Conservation (phyloP, 2,329 filamentous ascomycete species). For the Botryotinia calthae region DNA sequence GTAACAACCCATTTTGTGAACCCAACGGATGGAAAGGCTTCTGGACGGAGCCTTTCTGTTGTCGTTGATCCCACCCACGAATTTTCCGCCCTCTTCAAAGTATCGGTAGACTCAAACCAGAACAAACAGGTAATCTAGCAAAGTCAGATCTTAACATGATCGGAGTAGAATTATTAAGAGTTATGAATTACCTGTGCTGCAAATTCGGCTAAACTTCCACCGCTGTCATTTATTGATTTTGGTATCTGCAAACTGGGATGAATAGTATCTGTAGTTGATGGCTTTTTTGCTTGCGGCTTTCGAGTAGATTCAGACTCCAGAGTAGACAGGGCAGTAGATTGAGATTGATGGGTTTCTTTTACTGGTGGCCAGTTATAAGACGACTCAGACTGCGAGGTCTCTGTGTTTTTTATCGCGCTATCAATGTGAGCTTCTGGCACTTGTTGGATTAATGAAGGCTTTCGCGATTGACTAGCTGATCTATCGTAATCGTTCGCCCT, state of each 20-base stretch:
- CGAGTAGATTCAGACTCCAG: constrained; percentile 14
- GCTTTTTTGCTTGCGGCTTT: constrained; percentile 28
- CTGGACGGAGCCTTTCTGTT: constrained; percentile 58
- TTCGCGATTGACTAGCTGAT: constrained; percentile 18
- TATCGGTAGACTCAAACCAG: constrained; percentile 91
- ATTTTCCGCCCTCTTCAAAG: constrained; percentile 69
- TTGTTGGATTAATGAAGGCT: constrained; percentile 28
- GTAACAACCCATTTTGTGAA: constrained; percentile 94
- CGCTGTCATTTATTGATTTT: constrained; percentile 68
- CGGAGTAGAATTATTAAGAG: neutral
- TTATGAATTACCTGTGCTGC: constrained; percentile 67
- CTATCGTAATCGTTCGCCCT: neutral
- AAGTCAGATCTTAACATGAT: constrained; percentile 25
- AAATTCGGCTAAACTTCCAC: constrained; percentile 77
- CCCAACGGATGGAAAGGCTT: constrained; percentile 73
- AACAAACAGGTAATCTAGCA: constrained; percentile 87
- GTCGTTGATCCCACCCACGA: constrained; percentile 40
- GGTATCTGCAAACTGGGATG: constrained; percentile 61
- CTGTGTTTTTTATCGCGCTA: neutral
- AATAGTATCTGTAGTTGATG: constrained; percentile 31
- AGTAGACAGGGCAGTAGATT: neutral
- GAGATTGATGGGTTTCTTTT: neutral
- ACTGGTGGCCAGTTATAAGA: constrained; percentile 1
- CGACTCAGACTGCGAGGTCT: neutral
- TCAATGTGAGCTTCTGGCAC: constrained; percentile 18